Base-by-base conservation (phyloP, 257 asterid genomes). In the Nicotiana sylvestris region DNA sequence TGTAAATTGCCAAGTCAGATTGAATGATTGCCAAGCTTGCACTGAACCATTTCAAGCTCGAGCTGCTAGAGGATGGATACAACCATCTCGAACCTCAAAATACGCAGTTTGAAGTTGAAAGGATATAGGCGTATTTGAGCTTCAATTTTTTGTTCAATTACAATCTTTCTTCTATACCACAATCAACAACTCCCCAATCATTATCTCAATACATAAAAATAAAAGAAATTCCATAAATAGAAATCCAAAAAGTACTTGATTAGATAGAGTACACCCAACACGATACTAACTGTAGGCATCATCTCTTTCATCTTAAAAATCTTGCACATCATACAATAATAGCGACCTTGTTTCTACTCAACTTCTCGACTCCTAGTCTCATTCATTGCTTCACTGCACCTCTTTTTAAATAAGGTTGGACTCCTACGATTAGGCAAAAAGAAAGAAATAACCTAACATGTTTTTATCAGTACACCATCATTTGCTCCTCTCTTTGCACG, bases 31-130 rank as follows among this genome's bases (percentile, higher is more conserved):
- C 12, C 79, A 74, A 46, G 27, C 37, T 74, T 74, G 79, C 37
- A 53, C 12, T 11, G n/a, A 49, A 21, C 35, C 62, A 74, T 74
- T 74, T 70, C 60, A 70, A 70, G 78, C 78, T 70, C 25, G 78
- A 49, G 51, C 62, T 74, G 79, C 61, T 49, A 49, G 39, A 74
- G 51, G 4, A 74, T 74, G 43, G 39, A 74, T 25, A 74, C 79
- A 46, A 49, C 79, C 33, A 74, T 49, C 79, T 57, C 39, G 5
- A 74, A 60, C 79, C 61, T 46, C 79, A 46, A 74, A 74, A 46
- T 25, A 70, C 15, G 10, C 79, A 74, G 30, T 30, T 74, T 49
- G 37, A 74, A 27, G 62, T 13, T 74, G 79, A 46, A 49, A 46
- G 60, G 51, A 8, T 69, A 11, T n/a, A 69, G 55, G 55, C 76